These are phyloP conservation scores for Euphrasia confusa DNA, from an alignment of 257 asterid species.

Conservation along the genomic window DNA sequence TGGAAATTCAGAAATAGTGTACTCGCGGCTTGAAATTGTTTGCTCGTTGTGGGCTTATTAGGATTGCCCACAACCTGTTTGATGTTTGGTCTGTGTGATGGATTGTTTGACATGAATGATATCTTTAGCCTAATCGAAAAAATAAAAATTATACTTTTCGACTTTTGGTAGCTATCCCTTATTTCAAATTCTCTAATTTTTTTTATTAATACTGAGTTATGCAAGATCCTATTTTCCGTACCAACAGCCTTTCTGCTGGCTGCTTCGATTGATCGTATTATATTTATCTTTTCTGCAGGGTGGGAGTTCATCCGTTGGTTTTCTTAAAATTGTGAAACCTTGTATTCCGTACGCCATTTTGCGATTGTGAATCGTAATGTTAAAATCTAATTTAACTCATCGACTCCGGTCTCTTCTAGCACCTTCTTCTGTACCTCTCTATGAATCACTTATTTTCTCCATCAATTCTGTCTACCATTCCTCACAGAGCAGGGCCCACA, in stretches of 20 bases:
- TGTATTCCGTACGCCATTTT: not conserved
- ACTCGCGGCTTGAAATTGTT: not conserved
- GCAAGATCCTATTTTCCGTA: too few species aligned
- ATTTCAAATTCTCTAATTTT: too few species aligned
- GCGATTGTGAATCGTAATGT: not conserved
- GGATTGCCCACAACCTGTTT: constrained; percentile 13
- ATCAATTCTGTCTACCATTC: not conserved
- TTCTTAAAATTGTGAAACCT: too few species aligned
- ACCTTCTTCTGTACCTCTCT: not conserved
- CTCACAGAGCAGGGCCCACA: constrained; percentile 8
- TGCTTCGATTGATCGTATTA: too few species aligned
- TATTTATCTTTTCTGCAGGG: not conserved
- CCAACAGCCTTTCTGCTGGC: too few species aligned
- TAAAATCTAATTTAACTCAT: not conserved
- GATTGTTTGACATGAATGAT: too few species aligned
- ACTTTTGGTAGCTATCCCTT: too few species aligned
- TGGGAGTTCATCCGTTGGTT: too few species aligned
- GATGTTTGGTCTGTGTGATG: constrained; percentile 10
- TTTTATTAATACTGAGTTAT: too few species aligned
- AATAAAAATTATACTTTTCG: too few species aligned
- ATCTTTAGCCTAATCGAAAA: too few species aligned
- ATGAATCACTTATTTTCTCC: not conserved
- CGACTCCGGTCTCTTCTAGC: not conserved
- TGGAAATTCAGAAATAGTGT: not conserved
- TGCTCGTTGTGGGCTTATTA: not conserved